These are phyloP conservation scores for Eucalyptus decipiens DNA, from an alignment of 345 rosid species.

Conservation along the genomic window DNA sequence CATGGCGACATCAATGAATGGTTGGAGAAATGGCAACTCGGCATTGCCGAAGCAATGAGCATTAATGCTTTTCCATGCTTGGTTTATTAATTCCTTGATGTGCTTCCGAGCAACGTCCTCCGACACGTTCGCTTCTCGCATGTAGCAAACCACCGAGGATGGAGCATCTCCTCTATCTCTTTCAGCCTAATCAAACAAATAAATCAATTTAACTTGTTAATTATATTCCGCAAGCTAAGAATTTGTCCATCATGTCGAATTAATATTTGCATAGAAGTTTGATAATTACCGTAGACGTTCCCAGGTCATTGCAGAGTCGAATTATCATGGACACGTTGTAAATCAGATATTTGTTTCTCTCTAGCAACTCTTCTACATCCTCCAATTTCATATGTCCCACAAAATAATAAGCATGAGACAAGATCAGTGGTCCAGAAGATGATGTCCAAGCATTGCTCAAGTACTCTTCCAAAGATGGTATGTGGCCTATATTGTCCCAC, in stretches of 20 bases:
- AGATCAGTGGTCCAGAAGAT: slow-evolving; percentile 23
- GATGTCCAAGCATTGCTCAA: slow-evolving; percentile 29
- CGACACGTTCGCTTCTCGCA: slow-evolving; percentile 22
- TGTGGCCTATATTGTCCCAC: slow-evolving; percentile 19
- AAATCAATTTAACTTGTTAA: background rate
- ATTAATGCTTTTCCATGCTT: slow-evolving; percentile 33
- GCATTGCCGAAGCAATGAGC: background rate
- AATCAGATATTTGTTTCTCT: slow-evolving; percentile 8
- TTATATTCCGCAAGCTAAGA: background rate
- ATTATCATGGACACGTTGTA: slow-evolving; percentile 19
- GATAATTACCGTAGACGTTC: slow-evolving; percentile 19
- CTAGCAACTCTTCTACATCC: background rate
- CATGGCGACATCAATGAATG: slow-evolving; percentile 3
- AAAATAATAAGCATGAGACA: slow-evolving; percentile 3
- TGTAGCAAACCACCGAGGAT: slow-evolving; percentile 25
- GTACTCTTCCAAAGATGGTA: slow-evolving; percentile 29
- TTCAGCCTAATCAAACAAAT: slow-evolving; percentile 15
- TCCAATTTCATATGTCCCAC: background rate
- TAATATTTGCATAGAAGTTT: background rate
- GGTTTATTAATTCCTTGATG: slow-evolving; percentile 4
- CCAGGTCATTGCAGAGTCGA: slow-evolving; percentile 40
- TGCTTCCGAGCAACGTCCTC: slow-evolving; percentile 20
- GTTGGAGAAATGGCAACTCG: background rate
- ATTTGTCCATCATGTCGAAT: background rate
- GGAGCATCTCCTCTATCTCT: slow-evolving; percentile 48